Base-by-base conservation (phyloP, 148 eudicot genomes). In the Vaccinium corymbosum region DNA sequence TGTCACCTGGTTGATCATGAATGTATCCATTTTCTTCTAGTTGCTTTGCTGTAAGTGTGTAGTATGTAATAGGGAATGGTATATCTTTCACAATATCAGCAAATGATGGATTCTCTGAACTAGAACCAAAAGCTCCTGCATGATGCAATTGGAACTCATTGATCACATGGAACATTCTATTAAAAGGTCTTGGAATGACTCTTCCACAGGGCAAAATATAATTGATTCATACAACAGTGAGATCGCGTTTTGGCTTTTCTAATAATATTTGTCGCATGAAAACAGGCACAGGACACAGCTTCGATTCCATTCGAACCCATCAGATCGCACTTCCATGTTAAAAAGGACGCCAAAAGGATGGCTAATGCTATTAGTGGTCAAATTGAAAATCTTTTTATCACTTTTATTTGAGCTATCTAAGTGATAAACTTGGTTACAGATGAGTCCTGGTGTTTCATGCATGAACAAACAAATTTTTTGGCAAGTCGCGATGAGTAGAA, bases 1-100 rank as follows among this genome's bases (percentile, higher is more conserved):
- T 78, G 62, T 62, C 78, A 97, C 99, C 99, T 86, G 93, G 90
- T 88, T 88, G 89, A 84, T 89, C 86, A 82, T 76, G 49, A 82
- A 90, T 85, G 82, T 97, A 97, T 78, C 98, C 98, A 89, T 97
- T 97, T 71, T 94, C 98, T 86, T 94, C 95, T 82, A 97, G 88
- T 85, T 92, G 92, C 87, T 91, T 92, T 50, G 86, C 85, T 61
- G 98, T 93, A 81, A 97, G 97, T 46, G 95, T 91, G 80, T 97
- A 97, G 88, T 93, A 93, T 25, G 98, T 88, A 77, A 97, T 52
- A 79, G 98, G 94, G 85, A 97, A 97, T 75, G 98, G 98, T 73
- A 90, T 51, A 84, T 91, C 90, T 89, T 89, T 91, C 83, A 68
- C 35, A 38, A 90, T 78, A 56, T 93, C 94, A 70, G 80, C 73